Conservation (phyloP, 352 stramenopile species). For the Peronospora farinosa region DNA sequence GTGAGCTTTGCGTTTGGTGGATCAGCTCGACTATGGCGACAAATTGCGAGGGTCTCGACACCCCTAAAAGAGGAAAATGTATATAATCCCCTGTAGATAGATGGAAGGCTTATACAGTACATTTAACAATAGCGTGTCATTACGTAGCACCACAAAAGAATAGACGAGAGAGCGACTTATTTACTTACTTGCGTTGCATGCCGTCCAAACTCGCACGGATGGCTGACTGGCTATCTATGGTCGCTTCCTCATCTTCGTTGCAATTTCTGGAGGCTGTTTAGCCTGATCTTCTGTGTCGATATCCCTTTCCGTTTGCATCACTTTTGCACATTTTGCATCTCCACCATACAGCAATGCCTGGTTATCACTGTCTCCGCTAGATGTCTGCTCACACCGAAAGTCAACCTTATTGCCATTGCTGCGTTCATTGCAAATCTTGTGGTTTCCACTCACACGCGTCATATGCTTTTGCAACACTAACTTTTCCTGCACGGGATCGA, state of each 20-base stretch:
- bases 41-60: constrained; percentile 39
- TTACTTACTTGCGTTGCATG: constrained; percentile 22
- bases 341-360: constrained; percentile 1
- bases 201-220: constrained; percentile 10
- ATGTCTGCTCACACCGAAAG: constrained; percentile 19
- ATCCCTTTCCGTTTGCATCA: constrained; percentile 1
- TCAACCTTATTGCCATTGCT: constrained; percentile 20
- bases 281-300: constrained; percentile 3
- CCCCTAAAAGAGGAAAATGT: constrained; percentile 44
- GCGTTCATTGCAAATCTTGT: constrained; percentile 11
- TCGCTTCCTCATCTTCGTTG: constrained; percentile 10
- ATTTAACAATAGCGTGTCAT: no score
- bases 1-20: constrained; percentile 55
- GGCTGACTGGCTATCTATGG: constrained; percentile 7
- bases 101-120: neutral
- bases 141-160: constrained; percentile 6
- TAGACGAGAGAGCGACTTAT: constrained; percentile 25
- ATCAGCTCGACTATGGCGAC: constrained; percentile 60
- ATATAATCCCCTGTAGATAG: constrained; percentile 28
- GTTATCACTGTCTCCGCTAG: constrained; percentile 17
- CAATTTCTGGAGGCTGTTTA: constrained; percentile 6
- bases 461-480: constrained; percentile 53
- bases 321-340: constrained; percentile 3
- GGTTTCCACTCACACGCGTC: constrained; percentile 5
- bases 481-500: constrained; percentile 52